Base-by-base conservation (phyloP, 2,329 filamentous ascomycete species). In the Aspergillus unguis region DNA sequence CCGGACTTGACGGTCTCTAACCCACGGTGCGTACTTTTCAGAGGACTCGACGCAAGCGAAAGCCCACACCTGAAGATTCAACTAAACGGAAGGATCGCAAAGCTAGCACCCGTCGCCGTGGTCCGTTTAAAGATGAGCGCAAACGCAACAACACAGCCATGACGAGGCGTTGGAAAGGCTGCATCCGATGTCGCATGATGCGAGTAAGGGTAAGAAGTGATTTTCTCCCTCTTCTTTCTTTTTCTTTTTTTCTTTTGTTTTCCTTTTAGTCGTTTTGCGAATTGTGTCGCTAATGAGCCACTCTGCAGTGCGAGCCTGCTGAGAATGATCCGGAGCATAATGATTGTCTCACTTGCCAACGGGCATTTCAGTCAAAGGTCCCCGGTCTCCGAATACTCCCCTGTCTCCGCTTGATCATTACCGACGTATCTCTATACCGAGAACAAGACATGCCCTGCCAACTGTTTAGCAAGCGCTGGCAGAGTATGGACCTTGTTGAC, bases 121-220 rank as follows among this genome's bases (percentile, higher is more conserved):
- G 52, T 32, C 52, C 52, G 26, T 54, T 54, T 37, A 54, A 54
- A 36, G 52, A 54, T 31, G 52, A 54, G 35, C 31, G 45, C 35
- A 54, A 50, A 44, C 52, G 52, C 27, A 43, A 25, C 36, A 45
- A 54, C 29, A 54, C 52, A n/a, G 52, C 52, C 26, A 46, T 54
- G 17, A 54, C 52, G 23, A 54, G 52, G 36, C 46, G 32, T n/a
- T 29, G 50, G 27, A 50, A 48, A 43, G 47, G 52, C n/a, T 54
- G 52, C 36, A 45, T 54, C 29, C 43, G 52, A 42, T 54, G 52
- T 44, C 52, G 52, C 25, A 54, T 54, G 52, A 54, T 54, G 52
- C 43, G 52, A 25, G 50, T 54, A 23, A 46, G 52, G 41, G 52
- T 54, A 27, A 29, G 38, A 27, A 35, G 26, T 28, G 2, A 40